These are phyloP conservation scores for Luzula sylvatica DNA, from an alignment of 176 grass and related monocot species.

Conservation along the genomic window DNA sequence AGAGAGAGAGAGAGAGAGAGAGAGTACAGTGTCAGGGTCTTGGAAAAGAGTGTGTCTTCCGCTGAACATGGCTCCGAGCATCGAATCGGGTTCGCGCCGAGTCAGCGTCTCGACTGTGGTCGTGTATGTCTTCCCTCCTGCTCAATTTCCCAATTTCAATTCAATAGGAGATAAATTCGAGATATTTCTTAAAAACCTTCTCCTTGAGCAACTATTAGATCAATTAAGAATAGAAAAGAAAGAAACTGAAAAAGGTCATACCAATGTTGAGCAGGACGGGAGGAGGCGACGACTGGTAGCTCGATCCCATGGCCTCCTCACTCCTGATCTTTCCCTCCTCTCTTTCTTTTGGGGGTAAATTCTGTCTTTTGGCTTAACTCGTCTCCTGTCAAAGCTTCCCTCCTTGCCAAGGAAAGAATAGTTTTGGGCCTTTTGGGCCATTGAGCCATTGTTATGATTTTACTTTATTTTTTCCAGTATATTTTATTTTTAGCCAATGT, in stretches of 20 bases:
- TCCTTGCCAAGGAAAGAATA: too few relatives aligned
- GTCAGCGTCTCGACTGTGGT: conserved; percentile 87
- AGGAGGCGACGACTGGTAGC: conserved; percentile 20
- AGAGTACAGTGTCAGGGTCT: conserved; percentile 38
- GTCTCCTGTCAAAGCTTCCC: too few relatives aligned
- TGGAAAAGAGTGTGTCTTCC: conserved; percentile 51
- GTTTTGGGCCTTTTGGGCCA: too few relatives aligned
- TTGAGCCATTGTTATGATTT: too few relatives aligned
- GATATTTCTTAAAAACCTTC: background rate
- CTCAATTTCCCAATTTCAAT: background rate
- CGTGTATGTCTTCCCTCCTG: conserved; percentile 72
- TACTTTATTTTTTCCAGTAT: too few relatives aligned
- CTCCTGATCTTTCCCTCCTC: background rate
- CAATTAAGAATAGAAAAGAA: background rate
- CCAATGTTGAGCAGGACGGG: conserved; percentile 61
- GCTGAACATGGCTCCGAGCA: conserved; percentile 95
- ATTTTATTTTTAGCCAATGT: too few relatives aligned
- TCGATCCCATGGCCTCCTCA: conserved; percentile 1
- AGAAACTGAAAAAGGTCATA: conserved; percentile 6
- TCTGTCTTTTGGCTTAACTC: too few relatives aligned
- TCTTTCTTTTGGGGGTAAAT: background rate
- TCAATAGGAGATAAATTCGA: background rate
- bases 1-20: too few relatives aligned
- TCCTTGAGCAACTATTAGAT: background rate
- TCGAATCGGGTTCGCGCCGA: conserved; percentile 70